Percentiles rank a stretch among this genome's conserved stretches.
Evolutionary conservation across 192 early-diverging fungal species (phyloP).

Genomic region (Allomyces arbusculus): DNA sequence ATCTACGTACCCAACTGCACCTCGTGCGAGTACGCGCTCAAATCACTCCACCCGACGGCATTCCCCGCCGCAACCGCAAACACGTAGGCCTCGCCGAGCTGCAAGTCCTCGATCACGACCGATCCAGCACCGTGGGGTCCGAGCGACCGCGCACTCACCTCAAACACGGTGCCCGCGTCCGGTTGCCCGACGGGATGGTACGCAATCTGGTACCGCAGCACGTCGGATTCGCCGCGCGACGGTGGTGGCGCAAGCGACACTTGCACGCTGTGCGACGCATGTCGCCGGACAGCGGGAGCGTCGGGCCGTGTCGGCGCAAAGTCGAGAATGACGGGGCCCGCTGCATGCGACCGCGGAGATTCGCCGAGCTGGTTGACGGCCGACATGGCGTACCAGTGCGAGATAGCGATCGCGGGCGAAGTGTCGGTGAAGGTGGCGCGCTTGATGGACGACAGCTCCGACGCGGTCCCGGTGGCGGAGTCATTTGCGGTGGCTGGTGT

Average conservation of each 20-base stretch:
- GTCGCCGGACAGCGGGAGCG: background rate
- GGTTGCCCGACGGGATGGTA: too few species aligned
- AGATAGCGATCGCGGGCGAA: background rate
- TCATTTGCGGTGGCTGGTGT: too few species aligned
- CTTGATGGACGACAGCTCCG: too few species aligned
- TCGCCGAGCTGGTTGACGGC: background rate
- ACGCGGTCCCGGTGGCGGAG: too few species aligned
- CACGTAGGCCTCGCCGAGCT: background rate
- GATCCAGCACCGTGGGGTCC: too few species aligned
- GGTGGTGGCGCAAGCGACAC: background rate
- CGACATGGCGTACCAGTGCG: background rate
- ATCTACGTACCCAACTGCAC: too few species aligned
- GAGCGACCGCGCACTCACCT: too few species aligned
- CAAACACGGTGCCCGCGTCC: too few species aligned
- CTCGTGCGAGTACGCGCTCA: too few species aligned
- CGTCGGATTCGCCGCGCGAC: background rate
- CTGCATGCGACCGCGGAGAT: background rate
- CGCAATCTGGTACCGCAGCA: background rate
- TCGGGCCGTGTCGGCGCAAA: background rate
- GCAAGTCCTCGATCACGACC: too few species aligned
- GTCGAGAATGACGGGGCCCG: background rate
- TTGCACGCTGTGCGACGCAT: background rate
- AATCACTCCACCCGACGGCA: too few species aligned
- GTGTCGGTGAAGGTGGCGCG: background rate
- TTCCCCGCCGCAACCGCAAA: background rate